Base-by-base conservation (phyloP, 2,329 filamentous ascomycete genomes). In the Albophoma yamanashiensis region DNA sequence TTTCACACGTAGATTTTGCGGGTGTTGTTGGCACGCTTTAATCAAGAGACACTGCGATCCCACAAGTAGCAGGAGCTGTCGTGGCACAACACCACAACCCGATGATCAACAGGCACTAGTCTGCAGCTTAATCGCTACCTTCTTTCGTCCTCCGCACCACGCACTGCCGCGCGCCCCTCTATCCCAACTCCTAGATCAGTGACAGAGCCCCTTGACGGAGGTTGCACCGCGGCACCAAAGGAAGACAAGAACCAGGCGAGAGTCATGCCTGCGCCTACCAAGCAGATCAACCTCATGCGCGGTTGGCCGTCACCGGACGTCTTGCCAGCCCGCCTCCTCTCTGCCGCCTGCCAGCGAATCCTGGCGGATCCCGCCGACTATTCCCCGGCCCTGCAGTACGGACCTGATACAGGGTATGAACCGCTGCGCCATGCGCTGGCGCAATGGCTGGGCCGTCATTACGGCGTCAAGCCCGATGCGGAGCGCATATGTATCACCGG, bases 401-500 rank as follows among this genome's bases (percentile, higher is more conserved):
- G 88, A 0, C 87, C 91, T 0, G 90, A 95, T 70, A 76, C 83
- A 52, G 92, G 92, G 36, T 88, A 88, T 67, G 75, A 80, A 62
- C 85, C 85, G n/a, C 78, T 94, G 43, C 82, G 91, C 17, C 77
- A 83, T 62, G 80, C 83, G 47, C 74, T 96, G 40, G 87, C 90
- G 4, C 69, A 74, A 45, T 96, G 90, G 89, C 77, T 96, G 47
- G 81, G 78, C 1, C 66, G 69, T 0, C 87, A 87, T 67, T 93
- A 91, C 69, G 64, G 70, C 57, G 67, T 73, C 12, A 59, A 65
- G 60, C 65, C 71, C 7, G 78, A 79, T 17, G 68, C 79, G 4
- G 78, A 84, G 3, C 81, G 90, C 39, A 87, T 96, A 59, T 89
- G 87, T 69, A 87, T 96, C 70, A 90, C 89, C 0, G 91, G 92